Evolutionary conservation across 352 stramenopile genomes (phyloP).

Genomic region (Globisporangium viniferum): DNA sequence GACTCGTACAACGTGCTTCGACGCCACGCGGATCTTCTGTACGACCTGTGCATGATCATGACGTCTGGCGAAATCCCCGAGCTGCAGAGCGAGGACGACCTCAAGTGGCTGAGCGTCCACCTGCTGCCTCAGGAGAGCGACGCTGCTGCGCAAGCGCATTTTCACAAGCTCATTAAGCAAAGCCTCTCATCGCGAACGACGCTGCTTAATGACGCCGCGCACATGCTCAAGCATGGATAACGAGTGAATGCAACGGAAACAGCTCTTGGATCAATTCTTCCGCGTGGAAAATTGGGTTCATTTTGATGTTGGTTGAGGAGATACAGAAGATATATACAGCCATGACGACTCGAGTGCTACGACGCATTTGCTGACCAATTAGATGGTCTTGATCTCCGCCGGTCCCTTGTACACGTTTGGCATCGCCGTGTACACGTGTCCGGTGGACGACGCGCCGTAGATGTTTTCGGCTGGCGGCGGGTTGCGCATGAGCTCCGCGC

Average conservation of each 20-base stretch:
- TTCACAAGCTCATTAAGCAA: background rate
- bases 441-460: constrained; percentile 44
- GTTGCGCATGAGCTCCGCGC: constrained; percentile 82
- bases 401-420: constrained; percentile 45
- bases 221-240: background rate
- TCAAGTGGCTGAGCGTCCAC: background rate
- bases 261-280: background rate
- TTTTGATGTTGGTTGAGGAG: background rate
- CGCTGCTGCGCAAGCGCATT: background rate
- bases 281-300: background rate
- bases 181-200: background rate
- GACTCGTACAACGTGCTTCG: background rate
- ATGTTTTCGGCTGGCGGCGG: constrained; percentile 73
- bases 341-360: background rate
- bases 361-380: constrained; percentile 6
- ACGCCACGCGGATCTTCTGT: background rate
- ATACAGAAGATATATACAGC: background rate
- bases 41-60: background rate
- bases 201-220: background rate
- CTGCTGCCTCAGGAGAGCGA: background rate
- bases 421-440: constrained; percentile 71
- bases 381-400: constrained; percentile 76
- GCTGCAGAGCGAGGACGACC: background rate
- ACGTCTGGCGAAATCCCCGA: background rate
- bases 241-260: background rate